Conservation (phyloP, 768 basidiomycete species). For the Suillus brevipes region DNA sequence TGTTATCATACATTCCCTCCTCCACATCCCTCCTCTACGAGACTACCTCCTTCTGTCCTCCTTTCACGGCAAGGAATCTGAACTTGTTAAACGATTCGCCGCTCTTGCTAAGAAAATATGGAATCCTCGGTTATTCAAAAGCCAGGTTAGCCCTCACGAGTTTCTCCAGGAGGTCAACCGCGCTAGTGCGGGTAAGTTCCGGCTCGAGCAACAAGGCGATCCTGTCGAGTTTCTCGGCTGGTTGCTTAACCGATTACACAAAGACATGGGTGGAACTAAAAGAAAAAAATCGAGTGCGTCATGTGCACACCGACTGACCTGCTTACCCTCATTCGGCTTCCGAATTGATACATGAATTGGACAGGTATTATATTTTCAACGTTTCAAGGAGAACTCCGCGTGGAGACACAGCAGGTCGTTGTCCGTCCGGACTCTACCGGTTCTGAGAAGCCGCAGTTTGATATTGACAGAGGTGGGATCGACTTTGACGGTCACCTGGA, state of each 20-base stretch:
- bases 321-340: conserved; percentile 8
- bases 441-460: conserved; percentile 85
- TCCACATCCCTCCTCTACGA: conserved; percentile 88
- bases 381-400: conserved; percentile 91
- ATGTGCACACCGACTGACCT: conserved; percentile 1
- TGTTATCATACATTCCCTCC: conserved; percentile 89
- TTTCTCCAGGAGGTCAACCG: conserved; percentile 95
- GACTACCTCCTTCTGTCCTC: conserved; percentile 82
- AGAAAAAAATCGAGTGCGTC: conserved; percentile 85
- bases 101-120: conserved; percentile 89
- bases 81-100: conserved; percentile 86
- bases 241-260: conserved; percentile 91
- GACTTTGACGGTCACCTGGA: conserved; percentile 7
- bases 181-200: conserved; percentile 86
- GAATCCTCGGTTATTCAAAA: conserved; percentile 96
- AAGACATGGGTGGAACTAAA: conserved; percentile 92
- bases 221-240: conserved; percentile 95
- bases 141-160: conserved; percentile 98
- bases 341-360: conserved; percentile 19
- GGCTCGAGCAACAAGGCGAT: conserved; percentile 92
- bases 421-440: conserved; percentile 75
- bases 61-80: conserved; percentile 73
- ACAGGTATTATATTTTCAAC: conserved; percentile 88
- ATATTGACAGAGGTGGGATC: conserved; percentile 86
- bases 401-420: conserved; percentile 92